Conservation (phyloP, 176 grass and related monocot species). For the Tillandsia fasciculata region DNA sequence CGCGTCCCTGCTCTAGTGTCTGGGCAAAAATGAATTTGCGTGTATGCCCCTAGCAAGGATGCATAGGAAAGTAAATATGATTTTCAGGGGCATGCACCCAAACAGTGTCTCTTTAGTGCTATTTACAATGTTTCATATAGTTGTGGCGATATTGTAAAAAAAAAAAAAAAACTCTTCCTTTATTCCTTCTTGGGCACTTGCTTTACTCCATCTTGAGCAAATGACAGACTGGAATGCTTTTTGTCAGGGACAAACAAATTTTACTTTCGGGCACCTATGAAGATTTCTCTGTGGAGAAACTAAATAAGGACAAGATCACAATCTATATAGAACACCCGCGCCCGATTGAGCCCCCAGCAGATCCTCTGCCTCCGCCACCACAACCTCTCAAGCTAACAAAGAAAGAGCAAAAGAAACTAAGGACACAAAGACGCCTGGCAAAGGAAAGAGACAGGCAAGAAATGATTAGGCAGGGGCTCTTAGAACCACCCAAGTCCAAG, state of each 20-base stretch:
- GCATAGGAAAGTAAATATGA: too few relatives aligned
- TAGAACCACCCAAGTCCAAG: constrained; percentile 95
- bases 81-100: too few relatives aligned
- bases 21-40: too few relatives aligned
- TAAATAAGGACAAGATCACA: constrained; percentile 84
- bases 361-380: constrained; percentile 69
- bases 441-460: constrained; percentile 98
- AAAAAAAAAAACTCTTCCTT: too few relatives aligned
- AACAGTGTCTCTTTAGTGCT: too few relatives aligned
- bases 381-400: constrained; percentile 91
- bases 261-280: constrained; percentile 43
- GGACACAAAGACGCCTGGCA: constrained; percentile 88
- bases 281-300: constrained; percentile 45
- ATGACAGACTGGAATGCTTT: constrained; percentile 11
- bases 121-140: neutral
- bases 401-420: constrained; percentile 96
- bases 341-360: constrained; percentile 81
- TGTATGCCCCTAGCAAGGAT: too few relatives aligned
- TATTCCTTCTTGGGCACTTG: too few relatives aligned
- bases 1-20: too few relatives aligned
- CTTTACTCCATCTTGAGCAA: constrained; percentile 5
- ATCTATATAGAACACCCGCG: constrained; percentile 86
- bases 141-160: too few relatives aligned
- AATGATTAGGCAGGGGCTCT: constrained; percentile 95
- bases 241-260: constrained; percentile 75